Evolutionary conservation across 495 filamentous ascomycete genomes (phyloP).

Genomic region (Daldinia loculata): DNA sequence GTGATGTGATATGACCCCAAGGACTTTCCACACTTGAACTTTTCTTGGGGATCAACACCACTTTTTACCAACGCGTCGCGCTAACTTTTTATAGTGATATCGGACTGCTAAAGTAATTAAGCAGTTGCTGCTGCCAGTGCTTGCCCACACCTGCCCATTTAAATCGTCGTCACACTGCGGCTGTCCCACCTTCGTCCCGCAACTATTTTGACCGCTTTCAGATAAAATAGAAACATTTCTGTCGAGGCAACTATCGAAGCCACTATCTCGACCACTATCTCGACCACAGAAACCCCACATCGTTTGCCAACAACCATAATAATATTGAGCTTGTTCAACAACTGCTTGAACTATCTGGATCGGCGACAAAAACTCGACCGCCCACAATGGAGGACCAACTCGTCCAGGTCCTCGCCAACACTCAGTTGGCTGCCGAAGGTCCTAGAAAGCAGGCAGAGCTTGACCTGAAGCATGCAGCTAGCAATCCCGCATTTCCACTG

Average conservation of each 20-base stretch:
- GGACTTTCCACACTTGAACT: background rate
- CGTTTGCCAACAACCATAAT: background rate
- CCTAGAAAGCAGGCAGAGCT: slow-evolving; percentile 82
- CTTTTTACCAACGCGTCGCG: slow-evolving; percentile 23
- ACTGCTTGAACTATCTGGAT: background rate
- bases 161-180: background rate
- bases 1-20: background rate
- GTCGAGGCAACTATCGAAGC: slow-evolving; percentile 25
- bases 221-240: slow-evolving; percentile 24
- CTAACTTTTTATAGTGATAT: slow-evolving; percentile 14
- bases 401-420: slow-evolving; percentile 79
- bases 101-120: background rate
- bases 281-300: background rate
- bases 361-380: background rate
- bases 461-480: slow-evolving; percentile 71
- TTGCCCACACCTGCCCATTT: background rate
- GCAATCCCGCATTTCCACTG: slow-evolving; percentile 73
- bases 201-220: slow-evolving; percentile 33
- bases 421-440: slow-evolving; percentile 72
- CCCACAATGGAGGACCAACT: slow-evolving; percentile 83
- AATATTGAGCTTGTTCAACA: background rate
- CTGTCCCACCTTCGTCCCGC: slow-evolving; percentile 9
- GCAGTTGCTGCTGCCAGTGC: background rate
- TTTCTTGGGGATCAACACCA: slow-evolving; percentile 8
- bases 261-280: background rate